Evolutionary conservation across 2,329 filamentous ascomycete species (phyloP).

Genomic region (Xylariaceae sp.): DNA sequence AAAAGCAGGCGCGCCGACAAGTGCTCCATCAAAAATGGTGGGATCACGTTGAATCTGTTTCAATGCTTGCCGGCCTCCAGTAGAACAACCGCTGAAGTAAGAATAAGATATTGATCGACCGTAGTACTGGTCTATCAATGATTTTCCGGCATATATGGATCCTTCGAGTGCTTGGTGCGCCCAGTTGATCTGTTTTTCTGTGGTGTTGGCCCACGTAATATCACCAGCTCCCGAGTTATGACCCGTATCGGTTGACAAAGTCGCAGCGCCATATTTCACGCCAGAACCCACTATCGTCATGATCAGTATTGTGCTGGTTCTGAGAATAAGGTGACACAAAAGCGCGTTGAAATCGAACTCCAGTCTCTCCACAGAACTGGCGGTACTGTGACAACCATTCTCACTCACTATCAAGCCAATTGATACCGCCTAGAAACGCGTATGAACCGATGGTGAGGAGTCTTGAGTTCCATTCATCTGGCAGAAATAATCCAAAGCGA

Average conservation of each 20-base stretch:
- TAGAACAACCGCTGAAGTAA: slow-evolving; percentile 53
- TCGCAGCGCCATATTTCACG: slow-evolving; percentile 27
- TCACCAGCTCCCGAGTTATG: slow-evolving; percentile 30
- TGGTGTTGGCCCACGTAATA: slow-evolving; percentile 33
- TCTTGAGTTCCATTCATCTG: slow-evolving; percentile 28
- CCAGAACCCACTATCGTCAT: slow-evolving; percentile 14
- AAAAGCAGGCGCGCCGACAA: slow-evolving; percentile 46
- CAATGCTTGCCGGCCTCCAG: slow-evolving; percentile 50
- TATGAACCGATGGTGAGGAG: slow-evolving; percentile 28
- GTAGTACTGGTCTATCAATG: slow-evolving; percentile 45
- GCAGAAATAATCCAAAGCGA: slow-evolving; percentile 32
- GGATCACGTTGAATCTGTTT: slow-evolving; percentile 47
- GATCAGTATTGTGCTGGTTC: too few species aligned
- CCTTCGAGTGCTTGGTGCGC: slow-evolving; percentile 38
- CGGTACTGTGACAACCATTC: too few species aligned
- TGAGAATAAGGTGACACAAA: too few species aligned
- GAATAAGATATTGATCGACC: slow-evolving; percentile 38
- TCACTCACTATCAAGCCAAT: slow-evolving; percentile 27
- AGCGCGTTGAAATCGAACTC: too few species aligned
- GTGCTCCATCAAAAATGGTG: slow-evolving; percentile 50
- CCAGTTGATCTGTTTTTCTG: slow-evolving; percentile 32
- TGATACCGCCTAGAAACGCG: slow-evolving; percentile 30
- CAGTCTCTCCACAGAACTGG: too few species aligned
- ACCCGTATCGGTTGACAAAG: slow-evolving; percentile 36
- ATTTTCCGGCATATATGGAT: slow-evolving; percentile 43